Conservation (phyloP, 768 basidiomycete species). For the Suillus sp. region DNA sequence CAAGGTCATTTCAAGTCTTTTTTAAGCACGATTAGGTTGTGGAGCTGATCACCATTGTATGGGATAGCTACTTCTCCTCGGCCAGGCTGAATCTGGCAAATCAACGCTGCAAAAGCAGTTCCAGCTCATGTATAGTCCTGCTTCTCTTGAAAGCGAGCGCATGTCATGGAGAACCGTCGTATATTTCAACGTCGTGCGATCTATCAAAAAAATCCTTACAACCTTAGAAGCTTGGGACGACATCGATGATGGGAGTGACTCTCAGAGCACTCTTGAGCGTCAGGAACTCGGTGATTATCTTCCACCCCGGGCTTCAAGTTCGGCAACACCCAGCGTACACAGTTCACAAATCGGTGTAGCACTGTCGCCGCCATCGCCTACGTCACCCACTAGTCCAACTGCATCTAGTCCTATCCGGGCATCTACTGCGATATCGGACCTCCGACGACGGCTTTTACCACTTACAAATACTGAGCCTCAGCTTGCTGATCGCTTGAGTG, state of each 20-base stretch:
- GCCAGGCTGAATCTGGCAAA: constrained; percentile 80
- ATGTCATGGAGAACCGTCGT: constrained; percentile 73
- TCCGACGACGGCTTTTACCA: constrained; percentile 61
- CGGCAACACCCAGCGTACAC: constrained; percentile 13
- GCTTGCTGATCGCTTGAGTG: constrained; percentile 73
- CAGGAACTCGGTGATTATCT: constrained; percentile 33
- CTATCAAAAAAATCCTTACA: constrained; percentile 66
- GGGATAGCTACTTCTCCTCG: constrained; percentile 66
- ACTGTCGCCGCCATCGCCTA: constrained; percentile 17
- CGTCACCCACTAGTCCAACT: constrained; percentile 16
- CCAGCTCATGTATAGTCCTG: constrained; percentile 79
- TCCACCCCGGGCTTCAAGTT: constrained; percentile 19
- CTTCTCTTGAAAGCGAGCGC: constrained; percentile 67
- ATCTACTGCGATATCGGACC: constrained; percentile 44
- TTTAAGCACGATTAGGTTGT: neutral
- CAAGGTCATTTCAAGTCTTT: constrained; percentile 47
- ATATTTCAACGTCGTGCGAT: constrained; percentile 75
- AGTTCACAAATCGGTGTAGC: constrained; percentile 15
- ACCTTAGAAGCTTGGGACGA: constrained; percentile 67
- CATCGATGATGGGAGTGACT: constrained; percentile 52
- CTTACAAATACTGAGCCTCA: constrained; percentile 62
- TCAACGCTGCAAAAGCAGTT: constrained; percentile 79
- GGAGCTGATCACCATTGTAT: constrained; percentile 24
- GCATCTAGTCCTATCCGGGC: constrained; percentile 24
- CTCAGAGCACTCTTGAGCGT: constrained; percentile 35